These are phyloP conservation scores for Cryptococcus deneoformans DNA, from an alignment of 1,284 basidiomycete species.

Conservation along the genomic window DNA sequence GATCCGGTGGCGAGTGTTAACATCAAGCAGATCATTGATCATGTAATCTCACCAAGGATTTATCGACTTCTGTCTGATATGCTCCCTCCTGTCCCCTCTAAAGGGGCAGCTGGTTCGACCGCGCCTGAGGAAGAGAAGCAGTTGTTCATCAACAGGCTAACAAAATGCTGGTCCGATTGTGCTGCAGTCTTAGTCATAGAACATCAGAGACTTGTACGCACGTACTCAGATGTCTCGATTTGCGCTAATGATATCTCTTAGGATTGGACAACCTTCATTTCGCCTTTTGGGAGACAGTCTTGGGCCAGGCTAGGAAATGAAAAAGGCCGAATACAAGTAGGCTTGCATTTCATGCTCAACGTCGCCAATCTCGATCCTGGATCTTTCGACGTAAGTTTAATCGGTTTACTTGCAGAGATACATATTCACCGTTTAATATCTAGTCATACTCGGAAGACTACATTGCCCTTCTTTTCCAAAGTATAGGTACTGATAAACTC, in stretches of 20 bases:
- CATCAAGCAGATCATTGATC: slow-evolving; percentile 56
- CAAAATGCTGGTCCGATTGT: slow-evolving; percentile 77
- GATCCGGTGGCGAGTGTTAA: background rate
- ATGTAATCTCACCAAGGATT: slow-evolving; percentile 59
- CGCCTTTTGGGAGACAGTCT: slow-evolving; percentile 58
- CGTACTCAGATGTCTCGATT: background rate
- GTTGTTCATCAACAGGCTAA: slow-evolving; percentile 55
- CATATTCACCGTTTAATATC: slow-evolving; percentile 1
- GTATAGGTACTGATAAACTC: slow-evolving; percentile 55
- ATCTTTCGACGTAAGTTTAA: slow-evolving; percentile 58
- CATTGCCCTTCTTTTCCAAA: slow-evolving; percentile 59
- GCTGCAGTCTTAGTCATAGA: slow-evolving; percentile 62
- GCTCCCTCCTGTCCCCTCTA: slow-evolving; percentile 43
- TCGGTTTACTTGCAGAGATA: background rate
- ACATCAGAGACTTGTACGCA: slow-evolving; percentile 56
- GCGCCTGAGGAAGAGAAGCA: slow-evolving; percentile 33
- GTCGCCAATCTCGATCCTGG: slow-evolving; percentile 64
- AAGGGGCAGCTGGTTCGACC: slow-evolving; percentile 15
- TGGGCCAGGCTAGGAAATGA: slow-evolving; percentile 61
- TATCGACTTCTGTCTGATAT: slow-evolving; percentile 62
- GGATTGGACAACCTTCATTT: slow-evolving; percentile 66
- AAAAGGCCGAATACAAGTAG: slow-evolving; percentile 58
- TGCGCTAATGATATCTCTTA: slow-evolving; percentile 31
- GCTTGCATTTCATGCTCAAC: slow-evolving; percentile 65
- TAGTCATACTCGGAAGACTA: slow-evolving; percentile 59